Conservation (phyloP, 305 asterid species). For the Solanum hybrid region DNA sequence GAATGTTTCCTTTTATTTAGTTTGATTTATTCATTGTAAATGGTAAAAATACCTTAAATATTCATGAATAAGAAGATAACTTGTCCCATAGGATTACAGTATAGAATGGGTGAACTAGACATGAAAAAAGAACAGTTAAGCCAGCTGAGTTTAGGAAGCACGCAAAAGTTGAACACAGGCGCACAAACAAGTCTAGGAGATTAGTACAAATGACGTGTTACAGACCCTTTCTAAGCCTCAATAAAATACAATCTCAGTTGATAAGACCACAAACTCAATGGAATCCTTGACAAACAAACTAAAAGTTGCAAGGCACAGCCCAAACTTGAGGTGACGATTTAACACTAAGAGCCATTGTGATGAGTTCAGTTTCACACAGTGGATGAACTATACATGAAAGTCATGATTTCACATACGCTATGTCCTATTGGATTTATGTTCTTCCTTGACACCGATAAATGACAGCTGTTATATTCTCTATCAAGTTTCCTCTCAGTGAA, state of each 20-base stretch:
- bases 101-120: background rate
- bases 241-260: background rate
- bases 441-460: constrained; percentile 2
- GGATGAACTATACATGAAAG: background rate
- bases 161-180: background rate
- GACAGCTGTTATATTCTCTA: background rate
- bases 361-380: background rate
- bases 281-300: background rate
- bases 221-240: background rate
- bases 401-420: background rate
- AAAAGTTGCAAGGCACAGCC: background rate
- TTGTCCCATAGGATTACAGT: background rate
- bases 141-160: background rate
- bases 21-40: background rate
- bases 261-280: background rate
- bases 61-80: background rate
- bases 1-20: background rate
- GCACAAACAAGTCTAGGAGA: background rate
- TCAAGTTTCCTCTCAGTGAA: background rate
- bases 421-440: background rate
- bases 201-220: background rate
- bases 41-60: background rate
- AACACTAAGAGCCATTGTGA: background rate
- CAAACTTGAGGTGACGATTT: background rate
- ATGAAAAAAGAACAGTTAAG: background rate